Evolutionary conservation across 257 asterid genomes (phyloP).

Genomic region (Verbascum thapsus): DNA sequence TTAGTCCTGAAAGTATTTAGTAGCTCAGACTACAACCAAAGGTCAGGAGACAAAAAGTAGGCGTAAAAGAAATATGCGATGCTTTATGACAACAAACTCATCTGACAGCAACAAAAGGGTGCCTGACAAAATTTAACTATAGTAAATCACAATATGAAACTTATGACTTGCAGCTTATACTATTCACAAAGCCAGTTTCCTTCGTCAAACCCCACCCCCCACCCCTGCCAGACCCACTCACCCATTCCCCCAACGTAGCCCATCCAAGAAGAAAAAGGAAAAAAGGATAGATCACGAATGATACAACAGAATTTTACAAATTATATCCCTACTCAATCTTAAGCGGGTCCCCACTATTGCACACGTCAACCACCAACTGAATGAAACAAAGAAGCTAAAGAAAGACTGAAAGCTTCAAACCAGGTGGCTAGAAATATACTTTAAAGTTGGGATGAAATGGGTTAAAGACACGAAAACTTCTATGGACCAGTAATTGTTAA

Average conservation of each 20-base stretch:
- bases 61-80: neutral
- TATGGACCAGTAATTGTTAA: neutral
- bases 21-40: slow-evolving; percentile 11
- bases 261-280: too few relatives aligned
- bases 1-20: slow-evolving; percentile 4
- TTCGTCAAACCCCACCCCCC: too few relatives aligned
- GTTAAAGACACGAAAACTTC: neutral
- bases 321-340: neutral
- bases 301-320: too few relatives aligned
- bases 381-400: neutral
- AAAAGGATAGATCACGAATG: too few relatives aligned
- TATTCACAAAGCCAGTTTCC: neutral
- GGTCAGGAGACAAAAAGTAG: neutral
- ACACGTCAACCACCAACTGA: neutral
- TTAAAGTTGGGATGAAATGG: neutral
- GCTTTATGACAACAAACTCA: neutral
- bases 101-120: neutral
- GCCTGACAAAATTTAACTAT: neutral
- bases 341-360: neutral
- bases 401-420: neutral
- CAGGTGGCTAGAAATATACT: neutral
- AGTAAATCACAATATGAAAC: neutral
- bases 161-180: neutral
- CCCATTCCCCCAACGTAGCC: too few relatives aligned
- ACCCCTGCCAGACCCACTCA: too few relatives aligned